These are phyloP conservation scores for Ganoderma sp. DNA, from an alignment of 1,284 basidiomycete genomes.

Conservation along the genomic window DNA sequence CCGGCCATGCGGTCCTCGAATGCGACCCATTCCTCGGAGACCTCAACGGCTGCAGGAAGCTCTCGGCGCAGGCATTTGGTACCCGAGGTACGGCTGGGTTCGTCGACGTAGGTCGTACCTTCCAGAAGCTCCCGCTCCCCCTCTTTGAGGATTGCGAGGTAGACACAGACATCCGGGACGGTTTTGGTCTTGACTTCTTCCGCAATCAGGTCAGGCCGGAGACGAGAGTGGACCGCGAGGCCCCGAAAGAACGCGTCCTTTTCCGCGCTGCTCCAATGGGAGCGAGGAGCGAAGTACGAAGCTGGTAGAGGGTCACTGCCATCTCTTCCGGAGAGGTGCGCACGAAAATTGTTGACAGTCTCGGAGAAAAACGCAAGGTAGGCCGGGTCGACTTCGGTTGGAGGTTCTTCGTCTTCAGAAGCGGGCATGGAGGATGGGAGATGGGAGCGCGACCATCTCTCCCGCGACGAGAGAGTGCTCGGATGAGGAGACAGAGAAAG, in stretches of 20 bases:
- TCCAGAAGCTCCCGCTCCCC: slow-evolving; percentile 30
- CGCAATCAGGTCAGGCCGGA: slow-evolving; percentile 75
- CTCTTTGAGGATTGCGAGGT: slow-evolving; percentile 58
- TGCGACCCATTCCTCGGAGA: slow-evolving; percentile 63
- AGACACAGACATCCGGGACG: slow-evolving; percentile 63
- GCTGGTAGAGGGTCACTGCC: slow-evolving; percentile 33
- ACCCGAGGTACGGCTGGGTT: slow-evolving; percentile 3
- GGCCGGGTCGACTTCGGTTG: slow-evolving; percentile 22
- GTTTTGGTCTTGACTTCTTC: slow-evolving; percentile 66
- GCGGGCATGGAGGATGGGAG: slow-evolving; percentile 20
- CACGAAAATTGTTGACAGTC: slow-evolving; percentile 31
- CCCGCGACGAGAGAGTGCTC: slow-evolving; percentile 15
- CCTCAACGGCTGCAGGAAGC: slow-evolving; percentile 54
- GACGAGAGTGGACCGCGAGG: slow-evolving; percentile 64
- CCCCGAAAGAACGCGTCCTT: slow-evolving; percentile 75
- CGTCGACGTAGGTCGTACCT: slow-evolving; percentile 1
- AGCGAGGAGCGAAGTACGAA: slow-evolving; percentile 52
- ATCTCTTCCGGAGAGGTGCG: slow-evolving; percentile 34
- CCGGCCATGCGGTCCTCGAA: slow-evolving; percentile 65
- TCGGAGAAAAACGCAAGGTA: slow-evolving; percentile 33
- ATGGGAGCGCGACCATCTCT: slow-evolving; percentile 22
- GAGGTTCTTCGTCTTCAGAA: slow-evolving; percentile 27
- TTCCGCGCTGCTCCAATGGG: slow-evolving; percentile 70
- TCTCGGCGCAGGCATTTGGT: slow-evolving; percentile 27
- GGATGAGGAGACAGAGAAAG: background rate